phyloP scores from a whole-genome alignment of 306 rosid species.

The Boehmeria nivea region DNA sequence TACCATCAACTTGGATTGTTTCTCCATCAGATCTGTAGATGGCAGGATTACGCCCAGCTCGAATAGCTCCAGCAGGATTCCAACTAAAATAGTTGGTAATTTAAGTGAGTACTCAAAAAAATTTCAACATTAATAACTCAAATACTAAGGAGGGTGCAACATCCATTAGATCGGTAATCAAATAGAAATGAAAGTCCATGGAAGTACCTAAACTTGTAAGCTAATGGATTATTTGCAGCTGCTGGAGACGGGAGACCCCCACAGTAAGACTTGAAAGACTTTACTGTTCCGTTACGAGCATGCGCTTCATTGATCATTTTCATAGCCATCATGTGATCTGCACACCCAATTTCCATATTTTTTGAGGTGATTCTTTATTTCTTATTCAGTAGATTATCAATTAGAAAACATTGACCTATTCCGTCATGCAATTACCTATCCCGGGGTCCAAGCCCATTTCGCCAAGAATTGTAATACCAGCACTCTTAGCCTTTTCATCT shows the following conservation, averaged over 20 bases:
- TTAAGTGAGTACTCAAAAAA: slow-evolving; percentile 7
- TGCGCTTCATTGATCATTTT: slow-evolving; percentile 83
- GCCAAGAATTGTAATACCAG: slow-evolving; percentile 84
- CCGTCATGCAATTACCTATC: slow-evolving; percentile 52
- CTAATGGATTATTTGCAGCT: slow-evolving; percentile 93
- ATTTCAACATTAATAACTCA: slow-evolving; percentile 16
- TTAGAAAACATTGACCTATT: not conserved
- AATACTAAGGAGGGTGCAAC: slow-evolving; percentile 2
- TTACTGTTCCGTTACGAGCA: slow-evolving; percentile 52
- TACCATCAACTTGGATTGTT: slow-evolving; percentile 74
- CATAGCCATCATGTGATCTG: slow-evolving; percentile 99
- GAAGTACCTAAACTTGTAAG: slow-evolving; percentile 86
- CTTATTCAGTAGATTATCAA: not conserved
- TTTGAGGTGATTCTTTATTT: not conserved
- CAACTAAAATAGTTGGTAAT: slow-evolving; percentile 53
- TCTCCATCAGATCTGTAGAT: slow-evolving; percentile 58
- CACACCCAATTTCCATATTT: slow-evolving; percentile 18
- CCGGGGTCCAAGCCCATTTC: slow-evolving; percentile 99
- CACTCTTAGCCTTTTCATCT: slow-evolving; percentile 68
- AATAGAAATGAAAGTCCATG: slow-evolving; percentile 4
- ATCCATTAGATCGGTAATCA: no score
- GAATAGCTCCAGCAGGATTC: slow-evolving; percentile 93
- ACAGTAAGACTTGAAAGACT: slow-evolving; percentile 81
- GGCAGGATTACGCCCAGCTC: slow-evolving; percentile 85
- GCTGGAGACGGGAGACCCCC: slow-evolving; percentile 96